These are phyloP conservation scores for Lolium multiflorum DNA, from an alignment of 176 grass and related monocot species.

Conservation along the genomic window DNA sequence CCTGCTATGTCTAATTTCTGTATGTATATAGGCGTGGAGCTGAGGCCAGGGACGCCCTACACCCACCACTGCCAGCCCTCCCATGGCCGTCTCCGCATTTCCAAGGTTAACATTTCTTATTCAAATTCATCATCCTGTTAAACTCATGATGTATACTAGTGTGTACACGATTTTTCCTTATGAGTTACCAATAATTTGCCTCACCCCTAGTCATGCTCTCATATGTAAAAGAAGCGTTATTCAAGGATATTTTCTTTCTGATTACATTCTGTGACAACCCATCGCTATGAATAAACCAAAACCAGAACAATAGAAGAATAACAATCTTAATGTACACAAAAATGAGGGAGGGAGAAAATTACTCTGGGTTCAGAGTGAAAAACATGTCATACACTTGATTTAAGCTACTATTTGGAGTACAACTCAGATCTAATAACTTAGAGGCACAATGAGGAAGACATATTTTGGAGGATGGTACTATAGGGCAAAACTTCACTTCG, in stretches of 20 bases:
- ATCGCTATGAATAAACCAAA: constrained; percentile 38
- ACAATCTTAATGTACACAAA: constrained; percentile 54
- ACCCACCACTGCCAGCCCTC: too few relatives aligned
- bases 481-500: constrained; percentile 1
- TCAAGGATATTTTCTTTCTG: constrained; percentile 7
- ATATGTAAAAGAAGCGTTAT: too few relatives aligned
- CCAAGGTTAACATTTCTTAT: too few relatives aligned
- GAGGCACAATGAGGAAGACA: constrained; percentile 7
- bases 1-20: too few relatives aligned
- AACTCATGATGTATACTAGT: too few relatives aligned
- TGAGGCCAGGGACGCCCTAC: too few relatives aligned
- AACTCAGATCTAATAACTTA: constrained; percentile 30
- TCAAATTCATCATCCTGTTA: too few relatives aligned
- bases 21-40: too few relatives aligned
- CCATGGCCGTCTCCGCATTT: too few relatives aligned
- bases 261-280: constrained; percentile 38
- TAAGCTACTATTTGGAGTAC: constrained; percentile 13
- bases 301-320: constrained; percentile 36
- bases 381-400: constrained; percentile 34
- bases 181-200: too few relatives aligned
- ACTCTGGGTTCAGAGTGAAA: constrained; percentile 33
- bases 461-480: background rate
- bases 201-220: too few relatives aligned
- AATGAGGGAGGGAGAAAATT: constrained; percentile 34
- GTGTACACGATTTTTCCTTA: too few relatives aligned